These are phyloP conservation scores for Tubosaeta brunneosetosa DNA, from an alignment of 768 basidiomycete species.

Conservation along the genomic window DNA sequence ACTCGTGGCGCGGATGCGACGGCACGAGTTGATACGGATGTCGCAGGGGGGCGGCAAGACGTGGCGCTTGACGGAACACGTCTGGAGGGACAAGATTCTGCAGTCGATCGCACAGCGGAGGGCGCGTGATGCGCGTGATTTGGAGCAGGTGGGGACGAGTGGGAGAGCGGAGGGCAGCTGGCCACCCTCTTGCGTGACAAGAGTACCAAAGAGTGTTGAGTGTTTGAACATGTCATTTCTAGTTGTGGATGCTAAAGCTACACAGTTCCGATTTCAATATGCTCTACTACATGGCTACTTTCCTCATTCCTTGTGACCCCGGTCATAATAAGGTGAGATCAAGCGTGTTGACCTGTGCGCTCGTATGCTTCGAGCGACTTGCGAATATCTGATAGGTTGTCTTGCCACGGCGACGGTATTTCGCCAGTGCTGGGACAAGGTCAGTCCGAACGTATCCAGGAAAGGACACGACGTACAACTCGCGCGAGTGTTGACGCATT, in stretches of 20 bases:
- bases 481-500: slow-evolving; percentile 22
- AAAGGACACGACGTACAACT: slow-evolving; percentile 17
- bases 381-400: slow-evolving; percentile 27
- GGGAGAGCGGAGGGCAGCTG: slow-evolving; percentile 20
- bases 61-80: slow-evolving; percentile 38
- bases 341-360: slow-evolving; percentile 11
- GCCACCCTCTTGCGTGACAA: slow-evolving; percentile 24
- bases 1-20: slow-evolving; percentile 35
- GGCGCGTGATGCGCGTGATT: slow-evolving; percentile 37
- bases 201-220: slow-evolving; percentile 7
- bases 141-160: slow-evolving; percentile 35
- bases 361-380: slow-evolving; percentile 28
- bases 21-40: slow-evolving; percentile 31
- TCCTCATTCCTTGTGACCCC: background rate
- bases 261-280: slow-evolving; percentile 2
- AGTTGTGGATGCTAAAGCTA: slow-evolving; percentile 17
- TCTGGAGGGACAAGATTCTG: slow-evolving; percentile 48
- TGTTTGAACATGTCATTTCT: background rate
- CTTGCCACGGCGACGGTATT: slow-evolving; percentile 29
- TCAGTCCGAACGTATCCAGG: background rate
- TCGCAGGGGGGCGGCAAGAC: slow-evolving; percentile 34
- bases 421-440: slow-evolving; percentile 10
- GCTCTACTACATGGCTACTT: background rate
- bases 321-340: slow-evolving; percentile 1
- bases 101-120: slow-evolving; percentile 46